Percentiles rank a stretch among this genome's conserved stretches.
phyloP scores from a whole-genome alignment of 768 basidiomycete species.

The Boletus rubroflammeus region DNA sequence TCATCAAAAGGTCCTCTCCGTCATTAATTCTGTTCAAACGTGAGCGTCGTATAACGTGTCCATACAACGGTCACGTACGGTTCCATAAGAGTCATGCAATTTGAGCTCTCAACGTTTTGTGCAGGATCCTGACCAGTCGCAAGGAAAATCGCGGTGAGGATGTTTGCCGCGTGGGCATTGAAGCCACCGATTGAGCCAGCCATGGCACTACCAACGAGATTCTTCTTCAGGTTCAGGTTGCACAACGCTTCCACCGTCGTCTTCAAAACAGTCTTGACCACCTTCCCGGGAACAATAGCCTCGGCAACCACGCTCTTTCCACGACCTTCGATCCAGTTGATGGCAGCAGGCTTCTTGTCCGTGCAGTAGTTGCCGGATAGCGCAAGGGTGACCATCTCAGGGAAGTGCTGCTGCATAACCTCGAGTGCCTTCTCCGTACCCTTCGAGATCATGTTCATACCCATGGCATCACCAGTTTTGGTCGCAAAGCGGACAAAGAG shows the following conservation, averaged over 20 bases:
- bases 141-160: constrained; percentile 90
- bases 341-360: constrained; percentile 99
- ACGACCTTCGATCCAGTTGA: constrained; percentile 99
- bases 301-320: constrained; percentile 98
- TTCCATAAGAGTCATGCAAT: constrained; percentile 99
- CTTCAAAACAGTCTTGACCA: constrained; percentile 90
- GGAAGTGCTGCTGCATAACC: constrained; percentile 72
- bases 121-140: constrained; percentile 99
- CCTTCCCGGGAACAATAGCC: constrained; percentile 83
- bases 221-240: constrained; percentile 95
- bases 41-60: constrained; percentile 1
- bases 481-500: constrained; percentile 93
- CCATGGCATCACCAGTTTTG: constrained; percentile 97
- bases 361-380: constrained; percentile 98
- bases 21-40: constrained; percentile 63
- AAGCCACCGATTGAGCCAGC: constrained; percentile 97
- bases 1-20: constrained; percentile 87
- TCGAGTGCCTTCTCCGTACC: constrained; percentile 95
- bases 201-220: constrained; percentile 96
- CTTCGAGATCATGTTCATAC: constrained; percentile 99
- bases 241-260: constrained; percentile 88
- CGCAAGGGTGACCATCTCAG: constrained; percentile 86
- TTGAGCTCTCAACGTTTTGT: constrained; percentile 97
- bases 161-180: constrained; percentile 98
- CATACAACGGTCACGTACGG: constrained; percentile 52